Percentiles rank a stretch among this genome's conserved stretches.
Conservation (phyloP, 116 monocot genomes). For the Posidonia oceanica region DNA sequence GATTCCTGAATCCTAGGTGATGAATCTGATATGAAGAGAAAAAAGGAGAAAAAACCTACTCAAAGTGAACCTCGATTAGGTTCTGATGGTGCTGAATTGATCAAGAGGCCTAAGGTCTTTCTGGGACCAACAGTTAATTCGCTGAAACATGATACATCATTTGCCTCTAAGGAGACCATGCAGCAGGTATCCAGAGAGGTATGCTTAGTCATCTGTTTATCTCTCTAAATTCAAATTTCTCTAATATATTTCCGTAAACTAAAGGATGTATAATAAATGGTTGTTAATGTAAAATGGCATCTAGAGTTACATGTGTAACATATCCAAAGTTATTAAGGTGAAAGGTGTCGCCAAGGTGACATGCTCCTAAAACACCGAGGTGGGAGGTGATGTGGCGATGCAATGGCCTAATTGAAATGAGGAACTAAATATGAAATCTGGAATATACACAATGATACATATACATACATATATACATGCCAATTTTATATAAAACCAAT, state of each 20-base stretch:
- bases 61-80: slow-evolving; percentile 17
- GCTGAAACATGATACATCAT: slow-evolving; percentile 25
- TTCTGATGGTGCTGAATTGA: slow-evolving; percentile 25
- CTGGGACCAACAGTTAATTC: slow-evolving; percentile 22
- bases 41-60: slow-evolving; percentile 32
- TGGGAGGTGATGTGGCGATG: no score
- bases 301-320: background rate
- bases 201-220: background rate
- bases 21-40: slow-evolving; percentile 52
- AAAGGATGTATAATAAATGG: background rate
- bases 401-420: no score
- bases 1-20: slow-evolving; percentile 40
- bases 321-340: no score
- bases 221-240: background rate
- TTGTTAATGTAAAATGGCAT: background rate
- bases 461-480: no score
- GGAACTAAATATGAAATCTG: no score
- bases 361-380: no score
- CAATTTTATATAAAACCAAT: no score
- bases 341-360: background rate
- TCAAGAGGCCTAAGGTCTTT: slow-evolving; percentile 22
- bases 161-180: slow-evolving; percentile 13
- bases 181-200: slow-evolving; percentile 3
- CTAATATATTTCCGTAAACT: background rate
- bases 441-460: no score